These are phyloP conservation scores for Arthroderma sp. DNA, from an alignment of 2,329 filamentous ascomycete genomes.

Conservation along the genomic window DNA sequence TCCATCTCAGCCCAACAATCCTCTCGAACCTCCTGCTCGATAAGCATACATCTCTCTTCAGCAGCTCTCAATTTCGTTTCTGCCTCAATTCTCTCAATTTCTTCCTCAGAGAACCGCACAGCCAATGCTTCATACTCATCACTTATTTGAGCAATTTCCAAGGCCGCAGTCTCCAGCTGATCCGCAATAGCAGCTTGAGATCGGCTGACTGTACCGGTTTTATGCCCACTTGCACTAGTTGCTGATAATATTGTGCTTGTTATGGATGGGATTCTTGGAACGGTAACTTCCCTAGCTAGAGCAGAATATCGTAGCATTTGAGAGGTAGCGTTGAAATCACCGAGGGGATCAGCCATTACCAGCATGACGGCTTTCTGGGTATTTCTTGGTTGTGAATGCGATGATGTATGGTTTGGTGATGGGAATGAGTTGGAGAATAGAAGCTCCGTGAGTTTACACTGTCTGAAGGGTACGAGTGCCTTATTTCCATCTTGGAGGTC, in stretches of 20 bases:
- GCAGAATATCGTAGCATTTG: constrained; percentile 93
- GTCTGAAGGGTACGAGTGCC: constrained; percentile 65
- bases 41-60: constrained; percentile 52
- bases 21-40: constrained; percentile 77
- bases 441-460: constrained; percentile 75
- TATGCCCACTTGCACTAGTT: constrained; percentile 22
- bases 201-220: constrained; percentile 23
- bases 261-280: constrained; percentile 75
- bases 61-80: constrained; percentile 61
- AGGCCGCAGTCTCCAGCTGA: constrained; percentile 69
- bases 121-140: constrained; percentile 67
- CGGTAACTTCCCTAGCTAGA: constrained; percentile 80
- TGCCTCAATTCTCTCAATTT: constrained; percentile 55
- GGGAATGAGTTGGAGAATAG: constrained; percentile 82
- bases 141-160: constrained; percentile 68
- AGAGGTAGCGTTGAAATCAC: constrained; percentile 92
- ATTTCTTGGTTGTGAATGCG: constrained; percentile 30
- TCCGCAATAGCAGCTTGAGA: constrained; percentile 35
- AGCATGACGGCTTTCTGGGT: constrained; percentile 92
- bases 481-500: constrained; percentile 62
- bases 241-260: constrained; percentile 52
- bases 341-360: constrained; percentile 81
- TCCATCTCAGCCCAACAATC: constrained; percentile 86
- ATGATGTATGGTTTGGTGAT: constrained; percentile 41
- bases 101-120: constrained; percentile 57